Conservation (phyloP, 2,329 filamentous ascomycete genomes). For the Dactylellina sp. region DNA sequence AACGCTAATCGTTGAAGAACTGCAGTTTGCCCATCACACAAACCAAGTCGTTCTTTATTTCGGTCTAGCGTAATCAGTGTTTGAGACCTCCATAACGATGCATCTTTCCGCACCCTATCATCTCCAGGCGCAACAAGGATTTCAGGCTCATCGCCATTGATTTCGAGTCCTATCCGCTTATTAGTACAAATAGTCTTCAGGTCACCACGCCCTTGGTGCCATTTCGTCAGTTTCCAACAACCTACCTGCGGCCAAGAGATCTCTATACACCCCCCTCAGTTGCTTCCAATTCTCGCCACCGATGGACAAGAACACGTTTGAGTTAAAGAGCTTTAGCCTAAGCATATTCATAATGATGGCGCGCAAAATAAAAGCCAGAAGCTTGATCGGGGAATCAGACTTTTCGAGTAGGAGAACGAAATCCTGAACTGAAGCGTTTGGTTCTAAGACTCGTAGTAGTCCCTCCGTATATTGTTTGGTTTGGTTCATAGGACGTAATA, state of each 20-base stretch:
- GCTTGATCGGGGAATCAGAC: constrained; percentile 34
- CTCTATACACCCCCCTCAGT: constrained; percentile 37
- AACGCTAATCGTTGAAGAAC: constrained; percentile 19
- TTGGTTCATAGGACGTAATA: constrained; percentile 23
- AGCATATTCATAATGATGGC: constrained; percentile 45
- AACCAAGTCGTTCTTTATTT: constrained; percentile 34
- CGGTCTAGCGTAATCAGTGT: constrained; percentile 35
- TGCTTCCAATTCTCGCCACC: constrained; percentile 49
- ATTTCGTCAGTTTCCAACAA: background rate
- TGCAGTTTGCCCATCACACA: constrained; percentile 19
- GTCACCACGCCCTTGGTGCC: background rate
- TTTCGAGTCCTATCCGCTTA: constrained; percentile 13
- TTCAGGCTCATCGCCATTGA: constrained; percentile 27
- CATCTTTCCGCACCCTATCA: constrained; percentile 39
- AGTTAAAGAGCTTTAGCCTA: constrained; percentile 41
- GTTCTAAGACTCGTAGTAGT: constrained; percentile 29
- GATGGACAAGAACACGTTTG: constrained; percentile 44
- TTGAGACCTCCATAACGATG: constrained; percentile 55
- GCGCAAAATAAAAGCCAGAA: constrained; percentile 40
- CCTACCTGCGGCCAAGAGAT: constrained; percentile 46
- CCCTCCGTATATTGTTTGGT: constrained; percentile 36
- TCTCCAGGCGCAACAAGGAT: constrained; percentile 38
- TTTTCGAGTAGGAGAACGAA: constrained; percentile 32
- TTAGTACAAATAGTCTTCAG: constrained; percentile 11
- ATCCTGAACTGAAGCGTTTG: constrained; percentile 28